These are phyloP conservation scores for Citrullus colocynthis DNA, from an alignment of 306 rosid species.

Conservation along the genomic window DNA sequence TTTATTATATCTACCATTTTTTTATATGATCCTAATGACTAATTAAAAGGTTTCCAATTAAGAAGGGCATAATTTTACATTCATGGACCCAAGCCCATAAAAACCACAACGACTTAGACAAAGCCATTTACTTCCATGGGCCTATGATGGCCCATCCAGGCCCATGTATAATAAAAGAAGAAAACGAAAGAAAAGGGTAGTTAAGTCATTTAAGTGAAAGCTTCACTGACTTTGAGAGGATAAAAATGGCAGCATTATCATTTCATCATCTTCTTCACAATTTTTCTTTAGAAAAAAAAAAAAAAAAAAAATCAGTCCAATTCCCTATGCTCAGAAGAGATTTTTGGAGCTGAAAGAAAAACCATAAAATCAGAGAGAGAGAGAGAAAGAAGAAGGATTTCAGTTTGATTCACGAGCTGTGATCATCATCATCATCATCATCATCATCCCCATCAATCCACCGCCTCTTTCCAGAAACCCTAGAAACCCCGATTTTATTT, in stretches of 20 bases:
- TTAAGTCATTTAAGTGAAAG: not conserved
- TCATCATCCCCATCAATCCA: not conserved
- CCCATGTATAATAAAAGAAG: not conserved
- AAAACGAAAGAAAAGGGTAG: not conserved
- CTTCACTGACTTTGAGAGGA: constrained; percentile 2
- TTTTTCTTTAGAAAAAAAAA: not conserved
- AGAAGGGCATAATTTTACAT: not conserved
- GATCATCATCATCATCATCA: not conserved
- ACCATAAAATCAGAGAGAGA: not conserved
- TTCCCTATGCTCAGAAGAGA: not conserved
- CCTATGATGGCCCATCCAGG: not conserved
- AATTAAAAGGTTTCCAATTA: no score
- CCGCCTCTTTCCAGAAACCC: not conserved
- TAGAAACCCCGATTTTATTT: not conserved
- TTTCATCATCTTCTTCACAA: not conserved
- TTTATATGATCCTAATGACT: no score
- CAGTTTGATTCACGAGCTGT: constrained; percentile 1
- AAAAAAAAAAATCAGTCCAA: not conserved
- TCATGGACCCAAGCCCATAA: not conserved
- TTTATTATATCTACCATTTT: no score
- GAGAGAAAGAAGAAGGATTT: not conserved
- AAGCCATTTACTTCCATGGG: not conserved
- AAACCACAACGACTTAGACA: not conserved
- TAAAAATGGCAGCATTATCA: not conserved
- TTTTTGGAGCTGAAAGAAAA: not conserved